Evolutionary conservation across 2,329 filamentous ascomycete species (phyloP), one percentile per base, ranked within the genome.

Genomic region (Aspergillus aculeatinus): DNA sequence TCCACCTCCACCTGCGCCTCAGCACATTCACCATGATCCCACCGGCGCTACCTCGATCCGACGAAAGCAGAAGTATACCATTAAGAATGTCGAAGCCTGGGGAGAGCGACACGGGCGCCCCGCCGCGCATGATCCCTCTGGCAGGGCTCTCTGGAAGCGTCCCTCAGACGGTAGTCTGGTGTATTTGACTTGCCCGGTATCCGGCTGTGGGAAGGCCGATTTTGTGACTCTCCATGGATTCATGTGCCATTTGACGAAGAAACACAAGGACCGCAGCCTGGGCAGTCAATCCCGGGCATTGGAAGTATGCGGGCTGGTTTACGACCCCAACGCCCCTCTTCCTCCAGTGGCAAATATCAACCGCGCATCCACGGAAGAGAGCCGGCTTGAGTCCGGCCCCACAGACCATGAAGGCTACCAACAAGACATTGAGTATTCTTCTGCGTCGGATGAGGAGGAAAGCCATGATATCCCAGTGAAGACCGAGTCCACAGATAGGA

Each of bases 161-260:
- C 74, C 75, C 1, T 77, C 75, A 0, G 75, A 77, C 44, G 70
- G 71, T 16, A 74, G 69, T 21, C 56, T 77, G 19, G 75, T 77
- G 7, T 77, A 77, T 58, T 69, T 77, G 5, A 76, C 72, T 25
- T 77, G 75, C 44, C 75, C 75, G 1, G 71, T 75, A 2, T 65
- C 68, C 3, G 74, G 74, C 25, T 77, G 75, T 59, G 71, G 73
- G 4, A 77, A 77, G 65, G 72, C 74, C 0, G 75, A 77, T 60
- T 77, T 77, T 56, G 74, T 77, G 59, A 77, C 75, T 2, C 68
- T 77, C 10, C 75, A 77, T 55, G 75, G 75, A 19, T 77, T 77
- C 64, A 77, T 77, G 74, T 77, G 75, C 66, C 75, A 77, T 54
- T 65, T 77, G 56, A 77, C 75, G 4, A 77, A 77, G 63, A 76